Evolutionary conservation across 2,329 filamentous ascomycete species (phyloP).

Genomic region (Cyphellophora attinorum): DNA sequence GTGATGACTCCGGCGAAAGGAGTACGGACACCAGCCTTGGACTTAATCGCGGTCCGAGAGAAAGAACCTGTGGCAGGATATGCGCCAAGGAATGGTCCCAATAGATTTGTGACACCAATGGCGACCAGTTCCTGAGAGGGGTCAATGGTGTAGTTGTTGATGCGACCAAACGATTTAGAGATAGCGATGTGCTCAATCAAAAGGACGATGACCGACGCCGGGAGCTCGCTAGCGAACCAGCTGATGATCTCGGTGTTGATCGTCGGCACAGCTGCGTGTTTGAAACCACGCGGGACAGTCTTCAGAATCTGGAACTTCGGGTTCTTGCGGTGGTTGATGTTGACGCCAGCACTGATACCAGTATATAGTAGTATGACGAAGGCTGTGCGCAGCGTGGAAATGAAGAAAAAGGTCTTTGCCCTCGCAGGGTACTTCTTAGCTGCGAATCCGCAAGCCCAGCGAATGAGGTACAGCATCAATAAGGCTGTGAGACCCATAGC

Average conservation of each 20-base stretch:
- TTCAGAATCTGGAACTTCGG: slow-evolving; percentile 67
- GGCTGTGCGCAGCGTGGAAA: slow-evolving; percentile 79
- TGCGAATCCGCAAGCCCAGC: slow-evolving; percentile 52
- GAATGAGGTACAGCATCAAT: slow-evolving; percentile 65
- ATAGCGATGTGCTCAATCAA: slow-evolving; percentile 96
- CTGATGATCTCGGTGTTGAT: slow-evolving; percentile 59
- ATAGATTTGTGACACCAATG: slow-evolving; percentile 80
- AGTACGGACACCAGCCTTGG: slow-evolving; percentile 88
- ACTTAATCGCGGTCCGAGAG: slow-evolving; percentile 92
- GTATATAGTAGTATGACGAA: slow-evolving; percentile 91
- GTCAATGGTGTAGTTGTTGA: slow-evolving; percentile 94
- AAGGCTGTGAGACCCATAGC: slow-evolving; percentile 81
- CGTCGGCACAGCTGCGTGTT: slow-evolving; percentile 63
- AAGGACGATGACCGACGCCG: slow-evolving; percentile 83
- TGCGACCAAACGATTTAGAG: slow-evolving; percentile 87
- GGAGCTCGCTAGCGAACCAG: slow-evolving; percentile 62
- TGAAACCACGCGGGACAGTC: slow-evolving; percentile 74
- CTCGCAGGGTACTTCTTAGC: slow-evolving; percentile 61
- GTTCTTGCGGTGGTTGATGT: slow-evolving; percentile 54
- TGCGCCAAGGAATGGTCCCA: slow-evolving; percentile 83
- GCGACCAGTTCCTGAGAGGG: slow-evolving; percentile 94
- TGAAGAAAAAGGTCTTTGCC: slow-evolving; percentile 75
- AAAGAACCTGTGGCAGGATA: slow-evolving; percentile 94
- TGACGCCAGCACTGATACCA: slow-evolving; percentile 77
- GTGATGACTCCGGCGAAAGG: slow-evolving; percentile 87